Percentiles rank a stretch among this genome's conserved stretches.
Conservation (phyloP, 2,329 filamentous ascomycete genomes). For the Beauveria australis region DNA sequence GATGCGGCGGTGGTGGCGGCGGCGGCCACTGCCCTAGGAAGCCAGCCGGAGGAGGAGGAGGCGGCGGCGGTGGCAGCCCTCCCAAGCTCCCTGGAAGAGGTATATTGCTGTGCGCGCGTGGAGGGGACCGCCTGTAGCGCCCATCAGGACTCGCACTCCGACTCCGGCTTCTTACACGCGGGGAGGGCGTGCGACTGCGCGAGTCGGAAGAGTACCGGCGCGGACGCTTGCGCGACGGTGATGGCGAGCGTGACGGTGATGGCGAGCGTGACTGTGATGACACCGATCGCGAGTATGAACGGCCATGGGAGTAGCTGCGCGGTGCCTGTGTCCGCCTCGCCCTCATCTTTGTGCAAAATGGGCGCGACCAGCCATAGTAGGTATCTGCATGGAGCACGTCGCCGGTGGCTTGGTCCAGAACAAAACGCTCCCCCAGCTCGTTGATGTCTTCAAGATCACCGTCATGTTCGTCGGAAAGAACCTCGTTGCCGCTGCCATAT, state of each 20-base stretch:
- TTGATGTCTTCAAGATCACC: slow-evolving; percentile 52
- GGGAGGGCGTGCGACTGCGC: slow-evolving; percentile 15
- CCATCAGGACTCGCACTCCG: slow-evolving; percentile 16
- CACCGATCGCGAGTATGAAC: slow-evolving; percentile 26
- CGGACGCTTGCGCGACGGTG: slow-evolving; percentile 23
- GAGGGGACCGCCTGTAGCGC: slow-evolving; percentile 21
- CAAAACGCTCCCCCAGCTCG: slow-evolving; percentile 62
- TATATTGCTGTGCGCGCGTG: slow-evolving; percentile 21
- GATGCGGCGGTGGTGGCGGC: slow-evolving; percentile 30
- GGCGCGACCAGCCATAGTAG: slow-evolving; percentile 81
- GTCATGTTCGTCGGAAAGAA: not conserved
- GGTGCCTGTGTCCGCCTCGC: slow-evolving; percentile 16
- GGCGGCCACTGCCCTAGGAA: slow-evolving; percentile 33
- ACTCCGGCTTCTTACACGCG: slow-evolving; percentile 22
- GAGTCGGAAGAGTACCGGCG: slow-evolving; percentile 20
- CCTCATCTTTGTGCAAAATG: slow-evolving; percentile 77
- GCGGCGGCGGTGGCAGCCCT: slow-evolving; percentile 19
- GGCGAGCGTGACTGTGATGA: slow-evolving; percentile 21
- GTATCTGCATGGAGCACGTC: slow-evolving; percentile 59
- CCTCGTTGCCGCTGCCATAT: slow-evolving; percentile 42
- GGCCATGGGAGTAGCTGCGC: slow-evolving; percentile 13
- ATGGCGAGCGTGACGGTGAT: slow-evolving; percentile 20
- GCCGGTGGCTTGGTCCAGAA: slow-evolving; percentile 58
- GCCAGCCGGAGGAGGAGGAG: slow-evolving; percentile 27
- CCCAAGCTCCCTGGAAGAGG: slow-evolving; percentile 19